Conservation (phyloP, 441 rosid genomes). For the Euphorbia corollata region DNA sequence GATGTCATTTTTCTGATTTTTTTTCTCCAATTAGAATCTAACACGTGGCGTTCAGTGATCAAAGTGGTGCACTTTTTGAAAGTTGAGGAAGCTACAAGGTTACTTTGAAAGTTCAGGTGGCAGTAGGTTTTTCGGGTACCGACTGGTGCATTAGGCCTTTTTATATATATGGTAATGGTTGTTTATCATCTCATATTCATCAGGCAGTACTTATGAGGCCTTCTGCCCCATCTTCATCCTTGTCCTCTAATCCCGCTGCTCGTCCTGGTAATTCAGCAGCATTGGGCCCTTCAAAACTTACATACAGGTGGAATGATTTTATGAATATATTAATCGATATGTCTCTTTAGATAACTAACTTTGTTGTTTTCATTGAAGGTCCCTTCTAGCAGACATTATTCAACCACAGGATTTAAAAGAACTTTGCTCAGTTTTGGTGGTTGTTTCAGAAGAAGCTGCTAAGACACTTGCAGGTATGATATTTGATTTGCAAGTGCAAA, state of each 20-base stretch:
- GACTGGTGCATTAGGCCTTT: too few relatives aligned
- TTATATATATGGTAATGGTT: conserved; percentile 9
- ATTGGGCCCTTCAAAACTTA: conserved; percentile 54
- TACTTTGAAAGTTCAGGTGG: too few relatives aligned
- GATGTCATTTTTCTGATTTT: too few relatives aligned
- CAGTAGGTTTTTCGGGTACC: too few relatives aligned
- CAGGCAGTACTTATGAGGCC: conserved; percentile 57
- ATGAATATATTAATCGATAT: conserved; percentile 7
- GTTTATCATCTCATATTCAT: conserved; percentile 21
- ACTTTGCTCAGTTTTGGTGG: conserved; percentile 91
- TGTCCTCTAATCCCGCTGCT: conserved; percentile 45
- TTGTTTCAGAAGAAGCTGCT: conserved; percentile 69
- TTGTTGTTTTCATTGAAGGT: conserved; percentile 45
- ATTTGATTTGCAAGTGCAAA: conserved; percentile 3
- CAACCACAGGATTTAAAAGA: conserved; percentile 88
- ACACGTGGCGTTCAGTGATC: too few relatives aligned
- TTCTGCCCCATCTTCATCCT: conserved; percentile 42
- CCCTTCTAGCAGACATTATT: conserved; percentile 89
- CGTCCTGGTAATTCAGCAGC: conserved; percentile 41
- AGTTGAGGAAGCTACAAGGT: too few relatives aligned
- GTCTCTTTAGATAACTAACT: conserved; percentile 30
- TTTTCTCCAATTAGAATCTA: too few relatives aligned
- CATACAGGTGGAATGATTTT: conserved; percentile 52
- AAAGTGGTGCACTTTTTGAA: too few relatives aligned
- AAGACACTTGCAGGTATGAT: conserved; percentile 64